Conservation (phyloP, 768 basidiomycete genomes). For the Flagelloscypha sp. region DNA sequence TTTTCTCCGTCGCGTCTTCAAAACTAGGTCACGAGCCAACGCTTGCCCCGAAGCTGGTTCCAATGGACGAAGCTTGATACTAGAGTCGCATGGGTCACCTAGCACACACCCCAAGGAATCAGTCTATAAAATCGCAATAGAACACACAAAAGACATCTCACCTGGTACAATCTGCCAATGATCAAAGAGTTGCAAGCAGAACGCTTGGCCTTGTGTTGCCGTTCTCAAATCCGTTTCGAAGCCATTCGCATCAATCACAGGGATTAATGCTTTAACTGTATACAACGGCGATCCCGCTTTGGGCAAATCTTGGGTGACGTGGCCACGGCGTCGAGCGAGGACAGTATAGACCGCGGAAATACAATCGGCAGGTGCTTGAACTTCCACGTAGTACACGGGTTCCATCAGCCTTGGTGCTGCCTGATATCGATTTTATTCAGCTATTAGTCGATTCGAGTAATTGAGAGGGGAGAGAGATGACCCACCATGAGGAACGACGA, state of each 20-base stretch:
- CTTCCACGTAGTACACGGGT: constrained; percentile 97
- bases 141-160: constrained; percentile 25
- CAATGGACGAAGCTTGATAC: constrained; percentile 90
- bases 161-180: constrained; percentile 99
- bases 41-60: constrained; percentile 97
- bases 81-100: constrained; percentile 98
- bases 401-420: constrained; percentile 94
- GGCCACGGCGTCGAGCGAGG: constrained; percentile 96
- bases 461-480: constrained; percentile 8
- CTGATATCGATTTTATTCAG: constrained; percentile 29
- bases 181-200: constrained; percentile 94
- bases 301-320: constrained; percentile 96
- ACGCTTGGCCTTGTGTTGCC: constrained; percentile 98
- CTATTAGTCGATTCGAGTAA: background rate
- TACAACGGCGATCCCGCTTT: constrained; percentile 97
- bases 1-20: constrained; percentile 94
- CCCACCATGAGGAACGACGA: constrained; percentile 97
- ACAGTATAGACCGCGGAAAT: constrained; percentile 98
- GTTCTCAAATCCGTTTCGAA: constrained; percentile 98
- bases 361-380: constrained; percentile 98
- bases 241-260: constrained; percentile 96
- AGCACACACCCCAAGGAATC: constrained; percentile 9
- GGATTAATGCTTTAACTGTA: constrained; percentile 96
- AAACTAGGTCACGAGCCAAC: constrained; percentile 86
- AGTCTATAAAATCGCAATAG: constrained; percentile 13